A percentile compares a stretch with the other conserved stretches of the same genome.
phyloP scores from a whole-genome alignment of 371 early-diverging fungal genomes.

The Apophysomyces sp. region DNA sequence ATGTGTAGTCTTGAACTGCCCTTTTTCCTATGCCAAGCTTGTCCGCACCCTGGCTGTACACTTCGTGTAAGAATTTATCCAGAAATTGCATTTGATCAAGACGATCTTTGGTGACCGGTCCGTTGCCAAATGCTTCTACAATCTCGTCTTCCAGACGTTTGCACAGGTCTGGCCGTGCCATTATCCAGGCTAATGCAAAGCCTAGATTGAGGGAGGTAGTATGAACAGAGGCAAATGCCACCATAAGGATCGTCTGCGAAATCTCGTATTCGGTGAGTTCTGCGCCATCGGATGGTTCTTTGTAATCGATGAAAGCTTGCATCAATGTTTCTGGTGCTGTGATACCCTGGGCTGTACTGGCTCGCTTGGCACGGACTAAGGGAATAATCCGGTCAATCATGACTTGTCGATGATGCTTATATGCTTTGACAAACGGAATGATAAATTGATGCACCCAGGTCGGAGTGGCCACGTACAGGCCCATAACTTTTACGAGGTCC shows the following conservation, averaged over 20 bases:
- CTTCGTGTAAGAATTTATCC: constrained; percentile 37
- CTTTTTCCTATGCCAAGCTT: constrained; percentile 23
- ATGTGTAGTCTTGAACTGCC: constrained; percentile 23
- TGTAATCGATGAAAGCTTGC: constrained; percentile 23
- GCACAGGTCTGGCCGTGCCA: constrained; percentile 34
- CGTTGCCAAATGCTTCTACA: constrained; percentile 20
- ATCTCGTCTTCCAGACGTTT: constrained; percentile 26
- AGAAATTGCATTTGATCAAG: constrained; percentile 30
- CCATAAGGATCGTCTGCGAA: constrained; percentile 19
- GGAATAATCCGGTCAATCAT: constrained; percentile 27
- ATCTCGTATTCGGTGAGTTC: constrained; percentile 14
- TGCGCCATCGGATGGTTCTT: constrained; percentile 19
- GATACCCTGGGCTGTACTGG: background rate
- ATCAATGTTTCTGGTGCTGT: constrained; percentile 6
- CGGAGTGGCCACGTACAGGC: constrained; percentile 19
- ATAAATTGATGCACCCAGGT: constrained; percentile 19
- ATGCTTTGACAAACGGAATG: constrained; percentile 19
- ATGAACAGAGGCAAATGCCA: constrained; percentile 46
- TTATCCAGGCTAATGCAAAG: constrained; percentile 30
- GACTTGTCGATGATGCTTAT: constrained; percentile 19
- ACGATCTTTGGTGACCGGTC: constrained; percentile 19
- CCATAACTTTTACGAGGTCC: constrained; percentile 27
- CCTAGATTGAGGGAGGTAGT: constrained; percentile 29
- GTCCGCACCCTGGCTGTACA: constrained; percentile 33
- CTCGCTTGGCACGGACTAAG: constrained; percentile 14